phyloP scores from a whole-genome alignment of 2,329 filamentous ascomycete species.

The Penicillium concentricum region DNA sequence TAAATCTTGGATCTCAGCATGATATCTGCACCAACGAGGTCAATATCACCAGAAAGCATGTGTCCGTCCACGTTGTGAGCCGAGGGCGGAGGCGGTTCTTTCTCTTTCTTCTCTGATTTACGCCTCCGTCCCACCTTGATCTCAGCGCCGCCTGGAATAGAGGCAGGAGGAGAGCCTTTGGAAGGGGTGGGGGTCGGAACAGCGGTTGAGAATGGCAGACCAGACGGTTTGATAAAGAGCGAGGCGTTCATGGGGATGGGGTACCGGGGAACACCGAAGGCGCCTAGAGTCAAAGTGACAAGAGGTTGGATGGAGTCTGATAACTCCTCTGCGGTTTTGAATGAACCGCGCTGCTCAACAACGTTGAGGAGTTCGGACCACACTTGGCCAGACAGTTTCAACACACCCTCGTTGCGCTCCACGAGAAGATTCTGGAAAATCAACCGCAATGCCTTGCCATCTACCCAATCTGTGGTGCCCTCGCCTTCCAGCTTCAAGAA shows the following conservation, averaged over 20 bases:
- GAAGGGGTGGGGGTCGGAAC: slow-evolving; percentile 35
- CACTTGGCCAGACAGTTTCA: slow-evolving; percentile 79
- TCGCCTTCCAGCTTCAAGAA: slow-evolving; percentile 84
- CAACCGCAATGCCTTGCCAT: slow-evolving; percentile 80
- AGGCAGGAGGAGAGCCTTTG: slow-evolving; percentile 44
- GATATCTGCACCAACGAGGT: slow-evolving; percentile 84
- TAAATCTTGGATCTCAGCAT: slow-evolving; percentile 87
- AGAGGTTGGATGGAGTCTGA: slow-evolving; percentile 74
- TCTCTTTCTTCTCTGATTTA: slow-evolving; percentile 80
- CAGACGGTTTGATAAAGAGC: slow-evolving; percentile 91
- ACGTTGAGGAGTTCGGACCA: slow-evolving; percentile 77
- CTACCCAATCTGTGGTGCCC: slow-evolving; percentile 83
- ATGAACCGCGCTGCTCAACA: slow-evolving; percentile 60
- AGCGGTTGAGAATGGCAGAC: slow-evolving; percentile 68
- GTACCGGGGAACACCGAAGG: slow-evolving; percentile 86
- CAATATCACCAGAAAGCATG: slow-evolving; percentile 96
- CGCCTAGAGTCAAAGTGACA: slow-evolving; percentile 80
- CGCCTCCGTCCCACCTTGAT: slow-evolving; percentile 69
- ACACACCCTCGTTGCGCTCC: slow-evolving; percentile 80
- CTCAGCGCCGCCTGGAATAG: slow-evolving; percentile 56
- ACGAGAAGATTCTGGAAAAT: slow-evolving; percentile 95
- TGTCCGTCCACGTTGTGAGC: slow-evolving; percentile 95
- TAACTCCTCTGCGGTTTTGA: slow-evolving; percentile 70
- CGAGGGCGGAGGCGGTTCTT: slow-evolving; percentile 66
- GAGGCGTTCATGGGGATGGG: slow-evolving; percentile 88